phyloP scores from a whole-genome alignment of 2,329 filamentous ascomycete species.

The Exophiala oligosperma region DNA sequence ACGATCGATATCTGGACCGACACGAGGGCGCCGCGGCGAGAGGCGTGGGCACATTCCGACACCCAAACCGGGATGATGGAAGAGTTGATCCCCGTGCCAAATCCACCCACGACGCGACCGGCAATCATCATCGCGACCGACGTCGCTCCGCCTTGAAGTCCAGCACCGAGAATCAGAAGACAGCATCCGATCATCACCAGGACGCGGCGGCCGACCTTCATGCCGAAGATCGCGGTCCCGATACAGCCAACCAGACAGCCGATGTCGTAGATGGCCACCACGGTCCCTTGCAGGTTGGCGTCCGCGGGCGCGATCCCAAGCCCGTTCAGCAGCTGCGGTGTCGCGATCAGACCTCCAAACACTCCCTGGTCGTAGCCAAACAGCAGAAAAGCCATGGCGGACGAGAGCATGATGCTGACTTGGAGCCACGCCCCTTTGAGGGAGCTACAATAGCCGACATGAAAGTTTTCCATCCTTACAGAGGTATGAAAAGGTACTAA shows the following conservation, averaged over 20 bases:
- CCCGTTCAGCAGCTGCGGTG: slow-evolving; percentile 1
- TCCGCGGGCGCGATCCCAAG: slow-evolving; percentile 26
- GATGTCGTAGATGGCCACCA: too few relatives aligned
- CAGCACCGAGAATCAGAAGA: slow-evolving; percentile 27
- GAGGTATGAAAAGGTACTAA: too few relatives aligned
- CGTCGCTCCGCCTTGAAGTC: slow-evolving; percentile 27
- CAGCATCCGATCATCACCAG: slow-evolving; percentile 4
- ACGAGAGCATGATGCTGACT: too few relatives aligned
- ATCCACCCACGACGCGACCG: slow-evolving; percentile 30
- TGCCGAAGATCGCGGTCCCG: too few relatives aligned
- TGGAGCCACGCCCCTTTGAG: too few relatives aligned
- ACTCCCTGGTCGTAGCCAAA: slow-evolving; percentile 47
- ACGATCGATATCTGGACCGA: slow-evolving; percentile 4
- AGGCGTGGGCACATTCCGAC: slow-evolving; percentile 2
- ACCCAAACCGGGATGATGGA: slow-evolving; percentile 5
- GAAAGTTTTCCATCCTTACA: too few relatives aligned
- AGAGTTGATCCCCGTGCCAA: slow-evolving; percentile 23
- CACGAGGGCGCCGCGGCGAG: slow-evolving; percentile 8
- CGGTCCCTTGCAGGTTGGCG: too few relatives aligned
- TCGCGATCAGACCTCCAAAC: slow-evolving; percentile 26
- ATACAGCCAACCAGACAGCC: too few relatives aligned
- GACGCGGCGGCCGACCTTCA: neutral
- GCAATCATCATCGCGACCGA: slow-evolving; percentile 28
- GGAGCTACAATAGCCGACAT: too few relatives aligned
- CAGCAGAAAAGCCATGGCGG: slow-evolving; percentile 31